phyloP scores from a whole-genome alignment of 164 flowering plant species.

The Dillenia turbinata region DNA sequence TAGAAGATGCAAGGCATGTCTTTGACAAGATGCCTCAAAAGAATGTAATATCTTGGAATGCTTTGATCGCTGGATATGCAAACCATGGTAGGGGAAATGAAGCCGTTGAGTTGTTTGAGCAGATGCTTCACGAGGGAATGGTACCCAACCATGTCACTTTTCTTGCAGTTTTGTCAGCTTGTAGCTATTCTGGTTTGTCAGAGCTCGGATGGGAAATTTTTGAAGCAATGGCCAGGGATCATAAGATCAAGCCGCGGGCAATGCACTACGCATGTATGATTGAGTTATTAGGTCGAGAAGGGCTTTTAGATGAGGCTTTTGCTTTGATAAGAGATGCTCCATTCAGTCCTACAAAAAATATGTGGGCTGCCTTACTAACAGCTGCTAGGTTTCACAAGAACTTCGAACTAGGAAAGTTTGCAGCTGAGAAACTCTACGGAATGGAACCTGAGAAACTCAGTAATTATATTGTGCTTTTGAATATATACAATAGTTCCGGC shows the following conservation, averaged over 20 bases:
- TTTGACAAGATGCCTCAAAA: constrained; percentile 51
- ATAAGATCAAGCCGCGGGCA: constrained; percentile 65
- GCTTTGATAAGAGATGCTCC: constrained; percentile 66
- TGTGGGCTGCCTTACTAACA: constrained; percentile 89
- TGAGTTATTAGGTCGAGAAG: constrained; percentile 66
- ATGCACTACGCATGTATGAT: constrained; percentile 88
- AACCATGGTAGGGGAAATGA: constrained; percentile 52
- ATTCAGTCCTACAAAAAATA: constrained; percentile 56
- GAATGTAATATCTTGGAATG: constrained; percentile 62
- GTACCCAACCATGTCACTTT: constrained; percentile 47
- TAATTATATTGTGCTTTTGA: constrained; percentile 68
- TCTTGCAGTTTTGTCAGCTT: constrained; percentile 38
- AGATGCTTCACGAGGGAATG: constrained; percentile 33
- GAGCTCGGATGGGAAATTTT: constrained; percentile 69
- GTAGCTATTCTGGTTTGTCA: constrained; percentile 39
- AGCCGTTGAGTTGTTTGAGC: constrained; percentile 47
- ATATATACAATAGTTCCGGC: constrained; percentile 59
- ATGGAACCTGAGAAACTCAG: constrained; percentile 75
- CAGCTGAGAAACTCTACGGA: constrained; percentile 73
- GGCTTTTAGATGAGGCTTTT: constrained; percentile 67
- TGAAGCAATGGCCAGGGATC: constrained; percentile 54
- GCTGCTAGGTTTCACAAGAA: constrained; percentile 73
- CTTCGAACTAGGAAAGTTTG: constrained; percentile 70
- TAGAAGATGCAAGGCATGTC: constrained; percentile 49
- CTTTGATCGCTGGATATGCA: constrained; percentile 58